Evolutionary conservation across 805 yeast genomes (phyloP).

Genomic region (Helenozyma baotianmanensis): DNA sequence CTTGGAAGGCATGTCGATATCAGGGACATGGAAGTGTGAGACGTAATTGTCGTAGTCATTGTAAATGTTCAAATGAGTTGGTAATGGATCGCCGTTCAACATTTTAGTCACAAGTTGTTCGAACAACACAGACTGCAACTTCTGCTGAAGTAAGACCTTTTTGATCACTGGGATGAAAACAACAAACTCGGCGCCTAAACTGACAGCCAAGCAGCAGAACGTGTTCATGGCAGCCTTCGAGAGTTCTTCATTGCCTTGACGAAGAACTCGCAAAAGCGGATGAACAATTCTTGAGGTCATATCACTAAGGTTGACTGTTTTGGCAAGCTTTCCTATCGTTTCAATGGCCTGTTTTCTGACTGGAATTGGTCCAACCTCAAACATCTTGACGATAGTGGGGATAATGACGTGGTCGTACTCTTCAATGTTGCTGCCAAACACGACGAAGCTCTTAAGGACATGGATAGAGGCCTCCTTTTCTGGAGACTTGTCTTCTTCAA

Average conservation of each 20-base stretch:
- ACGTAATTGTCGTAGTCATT: constrained; percentile 47
- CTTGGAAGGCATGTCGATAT: constrained; percentile 63
- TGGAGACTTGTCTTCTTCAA: constrained; percentile 66
- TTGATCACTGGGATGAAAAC: constrained; percentile 83
- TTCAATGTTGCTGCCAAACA: constrained; percentile 82
- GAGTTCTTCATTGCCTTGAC: constrained; percentile 52
- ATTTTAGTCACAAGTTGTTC: constrained; percentile 79
- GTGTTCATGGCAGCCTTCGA: constrained; percentile 70
- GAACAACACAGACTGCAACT: constrained; percentile 66
- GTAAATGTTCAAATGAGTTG: constrained; percentile 67
- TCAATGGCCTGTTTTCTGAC: constrained; percentile 73
- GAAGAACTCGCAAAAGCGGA: constrained; percentile 69
- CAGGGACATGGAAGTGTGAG: constrained; percentile 46
- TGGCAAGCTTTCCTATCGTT: constrained; percentile 77
- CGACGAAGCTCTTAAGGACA: constrained; percentile 77
- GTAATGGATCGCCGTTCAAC: constrained; percentile 79
- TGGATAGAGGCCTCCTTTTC: constrained; percentile 61
- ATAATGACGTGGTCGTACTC: constrained; percentile 82
- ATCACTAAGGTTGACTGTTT: constrained; percentile 68
- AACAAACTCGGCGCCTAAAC: constrained; percentile 76
- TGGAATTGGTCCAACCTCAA: constrained; percentile 62
- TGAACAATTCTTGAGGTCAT: constrained; percentile 90
- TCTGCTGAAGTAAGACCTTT: constrained; percentile 56
- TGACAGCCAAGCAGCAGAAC: constrained; percentile 68
- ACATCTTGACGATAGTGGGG: constrained; percentile 79